Base-by-base conservation (phyloP, 495 filamentous ascomycete species). In the Lichina pygmaea region DNA sequence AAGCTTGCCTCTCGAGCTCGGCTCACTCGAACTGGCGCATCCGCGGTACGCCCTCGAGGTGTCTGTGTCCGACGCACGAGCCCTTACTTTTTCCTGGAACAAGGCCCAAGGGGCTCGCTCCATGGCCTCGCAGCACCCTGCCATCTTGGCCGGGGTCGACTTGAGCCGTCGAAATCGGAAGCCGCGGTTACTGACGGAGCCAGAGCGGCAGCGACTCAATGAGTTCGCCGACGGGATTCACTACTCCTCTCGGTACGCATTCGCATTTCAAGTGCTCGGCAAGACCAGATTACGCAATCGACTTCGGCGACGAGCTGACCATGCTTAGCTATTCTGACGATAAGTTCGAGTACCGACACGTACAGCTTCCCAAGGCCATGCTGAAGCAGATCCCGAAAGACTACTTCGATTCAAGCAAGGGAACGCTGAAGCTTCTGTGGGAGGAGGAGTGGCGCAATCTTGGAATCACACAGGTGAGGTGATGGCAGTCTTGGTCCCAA, bases 401-500 rank as follows among this genome's bases (percentile, higher is more conserved):
- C 45, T 97, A 95, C 59, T 91, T 93, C 55, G 89, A 95, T 54
- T 70, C 72, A 33, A 62, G 75, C 15, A 84, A 92, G 52, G 86
- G 89, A 36, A 94, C 86, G 6, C 64, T 97, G 61, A 97, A 97
- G 62, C 62, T 97, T 48, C 64, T 97, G 43, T 93, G 89, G 82
- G 89, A 97, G 60, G 91, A 95, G 44, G 89, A 97, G 60, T 97
- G 89, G 89, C 70, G 89, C 55, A 83, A 79, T 6, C 66, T 97
- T 54, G 89, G 89, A 32, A 97, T 97, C 50, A 95, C 86, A 50
- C 86, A 93, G 72, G 84, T 89, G 59, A 36, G 64, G 49, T 6
- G 7, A 24, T 31, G 15, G 42, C 36, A 11, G 13, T 15, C 36
- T 2, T 39, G 11, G 36, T 11, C 36, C 36, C 5, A 4, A 4